Base-by-base conservation (phyloP, 1,284 basidiomycete species). In the Ustilago curta region DNA sequence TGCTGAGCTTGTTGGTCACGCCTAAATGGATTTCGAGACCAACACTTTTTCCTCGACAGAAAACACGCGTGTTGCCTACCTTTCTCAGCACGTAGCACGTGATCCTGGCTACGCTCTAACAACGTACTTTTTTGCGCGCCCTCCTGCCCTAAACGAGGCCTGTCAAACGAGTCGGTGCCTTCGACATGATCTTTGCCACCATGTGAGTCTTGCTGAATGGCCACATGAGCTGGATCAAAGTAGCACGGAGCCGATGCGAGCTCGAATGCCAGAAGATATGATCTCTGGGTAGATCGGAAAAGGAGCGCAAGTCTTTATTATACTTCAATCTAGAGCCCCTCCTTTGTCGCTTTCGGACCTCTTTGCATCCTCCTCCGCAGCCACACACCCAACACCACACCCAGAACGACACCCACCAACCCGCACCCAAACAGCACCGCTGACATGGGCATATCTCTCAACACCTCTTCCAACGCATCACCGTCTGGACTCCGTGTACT, bases 381-480 rank as follows among this genome's bases (percentile, higher is more conserved):
- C 45, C 4, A 8, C 8, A 16, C 19, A n/a, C 14, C 23, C 45
- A 45, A 27, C 2, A 12, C 32, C 2, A 27, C 7, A 6, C 42
- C 48, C 0, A 23, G 5, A 3, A 45, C 4, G 14, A 40, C 4
- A 4, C 29, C 40, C 5, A 55, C 3, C 2, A 45, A 2, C 1
- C 51, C 66, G 0, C 55, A 16, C 2, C 25, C 32, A 14, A 65
- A 54, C 2, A 65, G 27, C 1, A 71, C 37, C 1, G 45, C 50
- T 1, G 55, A n/a, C 2, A 66, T 21, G 0, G 69, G 69, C 40
- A 52, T 58, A 42, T 71, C 63, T 0, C 51, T 39, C n/a, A 71
- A 9, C 6, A 62, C 55, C 43, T 66, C 32, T 21, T 21, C 19
- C 18, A 65, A 51, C 0, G 53, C 48, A 25, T n/a, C 42, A 8